These are phyloP conservation scores for Iris pallida DNA, from an alignment of 116 monocot genomes.

Conservation along the genomic window DNA sequence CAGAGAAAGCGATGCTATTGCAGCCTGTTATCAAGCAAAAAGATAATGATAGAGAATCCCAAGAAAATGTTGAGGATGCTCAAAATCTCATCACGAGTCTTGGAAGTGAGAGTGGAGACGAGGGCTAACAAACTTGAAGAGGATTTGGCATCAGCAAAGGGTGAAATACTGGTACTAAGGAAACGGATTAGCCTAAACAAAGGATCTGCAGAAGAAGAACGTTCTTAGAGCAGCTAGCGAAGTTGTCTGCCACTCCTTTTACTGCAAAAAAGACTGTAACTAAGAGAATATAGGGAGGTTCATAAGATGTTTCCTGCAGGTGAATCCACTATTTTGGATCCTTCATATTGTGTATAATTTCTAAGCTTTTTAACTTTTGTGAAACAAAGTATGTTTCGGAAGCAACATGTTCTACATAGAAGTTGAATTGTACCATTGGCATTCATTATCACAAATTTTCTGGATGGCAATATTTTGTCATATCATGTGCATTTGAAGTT, in stretches of 20 bases:
- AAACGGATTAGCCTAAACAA: constrained; percentile 20
- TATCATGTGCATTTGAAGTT: no score
- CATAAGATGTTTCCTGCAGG: constrained; percentile 8
- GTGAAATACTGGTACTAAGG: constrained; percentile 56
- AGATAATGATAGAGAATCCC: constrained; percentile 32
- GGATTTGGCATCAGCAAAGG: constrained; percentile 61
- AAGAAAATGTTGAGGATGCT: constrained; percentile 65
- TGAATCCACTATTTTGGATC: no score
- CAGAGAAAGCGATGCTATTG: constrained; percentile 53
- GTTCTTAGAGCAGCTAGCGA: constrained; percentile 2
- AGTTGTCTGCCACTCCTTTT: constrained; percentile 13
- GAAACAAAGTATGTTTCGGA: no score
- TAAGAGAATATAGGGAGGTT: constrained; percentile 30
- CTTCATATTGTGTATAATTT: no score
- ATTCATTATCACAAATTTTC: no score
- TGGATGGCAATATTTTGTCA: no score
- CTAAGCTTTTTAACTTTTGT: no score
- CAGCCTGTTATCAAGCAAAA: constrained; percentile 44
- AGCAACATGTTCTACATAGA: no score
- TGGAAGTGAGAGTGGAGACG: constrained; percentile 41
- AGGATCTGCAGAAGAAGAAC: background rate
- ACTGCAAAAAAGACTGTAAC: constrained; percentile 10
- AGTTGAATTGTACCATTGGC: no score
- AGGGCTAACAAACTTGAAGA: constrained; percentile 55
- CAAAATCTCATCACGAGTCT: constrained; percentile 47